These are phyloP conservation scores for Fusarium udum DNA, from an alignment of 2,329 filamentous ascomycete species.

Conservation along the genomic window DNA sequence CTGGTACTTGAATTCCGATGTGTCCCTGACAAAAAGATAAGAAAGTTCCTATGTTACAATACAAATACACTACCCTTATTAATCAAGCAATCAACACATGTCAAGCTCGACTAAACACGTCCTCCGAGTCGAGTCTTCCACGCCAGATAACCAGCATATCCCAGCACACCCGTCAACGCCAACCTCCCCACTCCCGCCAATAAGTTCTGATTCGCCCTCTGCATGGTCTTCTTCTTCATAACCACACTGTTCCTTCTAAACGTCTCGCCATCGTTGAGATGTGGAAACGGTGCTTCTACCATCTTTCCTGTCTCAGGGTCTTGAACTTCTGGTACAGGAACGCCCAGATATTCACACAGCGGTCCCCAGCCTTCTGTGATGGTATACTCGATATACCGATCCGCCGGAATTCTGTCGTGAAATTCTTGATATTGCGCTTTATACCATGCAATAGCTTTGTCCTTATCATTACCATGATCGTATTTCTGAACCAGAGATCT, in stretches of 20 bases:
- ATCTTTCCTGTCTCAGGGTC: conserved; percentile 46
- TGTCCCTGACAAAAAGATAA: neutral
- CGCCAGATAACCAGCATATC: conserved; percentile 44
- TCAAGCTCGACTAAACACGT: conserved; percentile 20
- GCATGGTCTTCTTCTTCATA: conserved; percentile 15
- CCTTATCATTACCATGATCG: conserved; percentile 48
- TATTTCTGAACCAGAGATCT: conserved; percentile 40
- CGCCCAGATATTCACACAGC: conserved; percentile 52
- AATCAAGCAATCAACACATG: neutral
- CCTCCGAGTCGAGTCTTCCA: conserved; percentile 46
- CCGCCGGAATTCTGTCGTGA: conserved; percentile 46
- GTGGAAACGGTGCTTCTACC: conserved; percentile 48
- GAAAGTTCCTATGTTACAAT: neutral
- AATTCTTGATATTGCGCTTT: conserved; percentile 51
- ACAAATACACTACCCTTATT: neutral
- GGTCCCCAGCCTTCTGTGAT: conserved; percentile 54
- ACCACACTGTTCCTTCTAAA: conserved; percentile 31
- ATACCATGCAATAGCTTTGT: conserved; percentile 51
- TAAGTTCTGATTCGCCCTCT: conserved; percentile 42
- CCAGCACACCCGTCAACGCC: conserved; percentile 38
- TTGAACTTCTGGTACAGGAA: conserved; percentile 48
- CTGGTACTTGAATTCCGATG: too few relatives aligned
- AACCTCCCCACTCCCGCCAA: conserved; percentile 37
- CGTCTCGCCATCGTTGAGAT: conserved; percentile 45
- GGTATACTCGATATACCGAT: conserved; percentile 51